Base-by-base conservation (phyloP, 106 monocot species). In the Triglochin maritima region DNA sequence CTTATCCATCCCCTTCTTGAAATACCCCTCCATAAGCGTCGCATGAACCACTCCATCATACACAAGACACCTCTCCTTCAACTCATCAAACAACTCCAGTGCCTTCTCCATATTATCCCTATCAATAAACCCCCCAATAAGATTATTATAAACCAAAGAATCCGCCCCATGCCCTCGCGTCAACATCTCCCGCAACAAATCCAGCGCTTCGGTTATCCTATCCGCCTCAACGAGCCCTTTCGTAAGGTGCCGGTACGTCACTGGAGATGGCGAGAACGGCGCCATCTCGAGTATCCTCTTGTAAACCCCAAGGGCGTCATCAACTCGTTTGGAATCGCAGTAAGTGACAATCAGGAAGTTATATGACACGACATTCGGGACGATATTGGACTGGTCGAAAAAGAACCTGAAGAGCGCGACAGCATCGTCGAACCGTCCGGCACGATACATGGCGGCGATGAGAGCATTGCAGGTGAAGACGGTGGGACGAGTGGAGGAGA, bases 401-500 rank as follows among this genome's bases (percentile, higher is more conserved):
- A 98, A 98, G 77, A 82, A 98, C 54, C 71, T 44, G 64, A 90
- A 90, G 56, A 88, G 86, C 9, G 79, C 72, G 11, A 79, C 79
- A 49, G 78, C 83, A 42, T 91, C 91, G n/a, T 96, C 87, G 2
- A 76, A 76, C 44, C 95, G 83, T 58, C 69, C 43, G 15, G 76
- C 66, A 13, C 90, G 76, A 60, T 70, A 81, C 83, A 90, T 85
- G 63, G 91, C 70, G 7, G 88, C 96, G 17, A 75, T 71, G 47
- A 91, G 66, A 48, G 96, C 96, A 72, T 98, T 98, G 74, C 96
- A 98, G 76, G 96, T 91, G 80, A 98, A 98, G 9, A 98, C 96
- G 6, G 96, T 98, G 56, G 96, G 96, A 8, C 96, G 78, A 49
- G 64, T 59, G 29, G 72, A 74, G 46, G 85, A 86, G 78, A 86